These are phyloP conservation scores for Geotrichum phurueaensis DNA, from an alignment of 1,139 yeast species.

Conservation along the genomic window DNA sequence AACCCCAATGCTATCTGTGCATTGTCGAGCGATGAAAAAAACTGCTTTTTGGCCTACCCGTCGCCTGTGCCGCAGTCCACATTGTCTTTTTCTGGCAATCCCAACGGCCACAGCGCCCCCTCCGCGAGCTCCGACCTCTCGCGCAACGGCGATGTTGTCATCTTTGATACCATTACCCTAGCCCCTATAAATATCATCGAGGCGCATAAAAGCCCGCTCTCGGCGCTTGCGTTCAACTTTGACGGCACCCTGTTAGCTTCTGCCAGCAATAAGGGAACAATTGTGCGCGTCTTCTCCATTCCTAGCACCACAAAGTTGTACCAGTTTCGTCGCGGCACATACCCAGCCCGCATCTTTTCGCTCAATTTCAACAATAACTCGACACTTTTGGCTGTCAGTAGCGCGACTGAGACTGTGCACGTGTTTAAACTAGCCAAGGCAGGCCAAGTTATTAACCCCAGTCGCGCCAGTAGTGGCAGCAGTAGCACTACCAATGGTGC, in stretches of 20 bases:
- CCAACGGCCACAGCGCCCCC: slow-evolving; percentile 20
- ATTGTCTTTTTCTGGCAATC: slow-evolving; percentile 28
- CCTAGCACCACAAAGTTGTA: slow-evolving; percentile 75
- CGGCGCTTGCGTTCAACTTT: slow-evolving; percentile 67
- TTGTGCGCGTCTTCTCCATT: slow-evolving; percentile 80
- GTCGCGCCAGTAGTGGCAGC: background rate
- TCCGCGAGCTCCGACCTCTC: slow-evolving; percentile 22
- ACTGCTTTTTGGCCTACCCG: slow-evolving; percentile 77
- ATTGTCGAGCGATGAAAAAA: slow-evolving; percentile 57
- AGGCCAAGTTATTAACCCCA: slow-evolving; percentile 14
- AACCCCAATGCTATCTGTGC: slow-evolving; percentile 52
- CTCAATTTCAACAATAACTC: slow-evolving; percentile 74
- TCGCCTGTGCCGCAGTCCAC: slow-evolving; percentile 53
- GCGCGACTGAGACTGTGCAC: slow-evolving; percentile 91
- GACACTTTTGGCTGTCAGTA: slow-evolving; percentile 70
- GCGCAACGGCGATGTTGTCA: slow-evolving; percentile 77
- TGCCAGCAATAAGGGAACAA: slow-evolving; percentile 93
- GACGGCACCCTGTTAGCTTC: slow-evolving; percentile 87
- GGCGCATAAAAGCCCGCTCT: slow-evolving; percentile 84
- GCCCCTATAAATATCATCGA: slow-evolving; percentile 87
- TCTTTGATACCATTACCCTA: slow-evolving; percentile 68
- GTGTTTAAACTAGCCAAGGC: slow-evolving; percentile 50
- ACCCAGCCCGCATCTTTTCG: slow-evolving; percentile 83
- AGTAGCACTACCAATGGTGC: slow-evolving; percentile 6
- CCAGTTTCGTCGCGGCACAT: slow-evolving; percentile 92